phyloP scores from a whole-genome alignment of 73 alveolate species.

The Halteria grandinella region DNA sequence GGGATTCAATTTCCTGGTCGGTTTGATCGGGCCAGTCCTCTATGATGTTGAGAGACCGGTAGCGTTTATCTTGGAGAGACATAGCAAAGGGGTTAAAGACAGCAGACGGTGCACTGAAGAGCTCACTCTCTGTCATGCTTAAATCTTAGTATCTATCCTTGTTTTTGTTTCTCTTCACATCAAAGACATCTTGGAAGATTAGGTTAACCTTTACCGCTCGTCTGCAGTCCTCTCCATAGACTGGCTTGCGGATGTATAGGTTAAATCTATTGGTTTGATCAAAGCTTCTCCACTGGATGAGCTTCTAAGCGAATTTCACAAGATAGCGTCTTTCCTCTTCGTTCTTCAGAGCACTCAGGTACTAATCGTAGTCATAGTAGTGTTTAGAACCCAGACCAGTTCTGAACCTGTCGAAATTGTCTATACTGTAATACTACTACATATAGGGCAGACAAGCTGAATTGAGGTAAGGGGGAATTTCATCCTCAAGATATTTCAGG shows the following conservation, averaged over 20 bases:
- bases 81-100: slow-evolving; percentile 27
- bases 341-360: slow-evolving; percentile 40
- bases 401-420: slow-evolving; percentile 46
- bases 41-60: background rate
- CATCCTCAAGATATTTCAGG: slow-evolving; percentile 39
- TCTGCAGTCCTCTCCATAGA: slow-evolving; percentile 49
- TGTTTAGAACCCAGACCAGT: background rate
- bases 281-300: slow-evolving; percentile 40
- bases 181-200: slow-evolving; percentile 37
- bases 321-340: background rate
- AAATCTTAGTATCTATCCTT: slow-evolving; percentile 3
- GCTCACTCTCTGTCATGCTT: no score
- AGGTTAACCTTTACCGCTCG: slow-evolving; percentile 40
- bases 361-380: slow-evolving; percentile 35
- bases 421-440: slow-evolving; percentile 47
- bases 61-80: background rate
- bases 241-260: slow-evolving; percentile 25
- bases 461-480: slow-evolving; percentile 47
- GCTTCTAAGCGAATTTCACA: slow-evolving; percentile 18
- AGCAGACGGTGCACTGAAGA: slow-evolving; percentile 14
- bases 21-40: slow-evolving; percentile 43
- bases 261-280: slow-evolving; percentile 20
- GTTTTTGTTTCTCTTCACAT: slow-evolving; percentile 43
- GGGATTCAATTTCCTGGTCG: slow-evolving; percentile 21
- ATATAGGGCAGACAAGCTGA: slow-evolving; percentile 63